Conservation (phyloP, 768 basidiomycete genomes). For the Dacryopinax primogenitus region DNA sequence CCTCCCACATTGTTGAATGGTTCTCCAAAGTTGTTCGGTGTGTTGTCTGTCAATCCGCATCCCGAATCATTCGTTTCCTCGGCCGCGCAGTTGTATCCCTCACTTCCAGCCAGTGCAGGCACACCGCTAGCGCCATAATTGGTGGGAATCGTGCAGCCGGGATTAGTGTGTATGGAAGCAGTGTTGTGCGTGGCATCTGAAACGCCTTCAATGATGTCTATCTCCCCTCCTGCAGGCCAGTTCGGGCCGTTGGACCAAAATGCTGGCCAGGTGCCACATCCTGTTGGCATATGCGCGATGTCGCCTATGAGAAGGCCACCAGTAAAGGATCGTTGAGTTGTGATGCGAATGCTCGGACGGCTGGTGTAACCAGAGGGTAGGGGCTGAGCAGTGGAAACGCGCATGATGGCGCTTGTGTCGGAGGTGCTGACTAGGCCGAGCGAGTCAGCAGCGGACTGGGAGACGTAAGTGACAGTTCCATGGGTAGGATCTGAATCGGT, state of each 20-base stretch:
- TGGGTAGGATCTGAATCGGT: conserved; percentile 54
- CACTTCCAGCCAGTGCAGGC: conserved; percentile 37
- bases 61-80: conserved; percentile 59
- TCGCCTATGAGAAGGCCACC: conserved; percentile 29
- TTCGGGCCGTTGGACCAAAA: conserved; percentile 23
- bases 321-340: conserved; percentile 45
- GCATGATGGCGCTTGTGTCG: conserved; percentile 71
- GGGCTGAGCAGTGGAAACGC: conserved; percentile 59
- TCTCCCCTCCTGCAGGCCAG: conserved; percentile 25
- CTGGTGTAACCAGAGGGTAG: conserved; percentile 44
- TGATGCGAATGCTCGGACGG: conserved; percentile 68
- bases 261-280: conserved; percentile 36
- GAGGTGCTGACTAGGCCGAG: conserved; percentile 51
- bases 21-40: conserved; percentile 57
- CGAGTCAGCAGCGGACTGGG: conserved; percentile 42
- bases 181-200: conserved; percentile 70
- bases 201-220: conserved; percentile 30
- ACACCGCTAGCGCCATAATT: conserved; percentile 46
- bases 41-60: conserved; percentile 59
- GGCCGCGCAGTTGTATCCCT: conserved; percentile 11
- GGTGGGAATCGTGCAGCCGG: conserved; percentile 48
- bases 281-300: conserved; percentile 30
- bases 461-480: conserved; percentile 53
- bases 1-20: conserved; percentile 75
- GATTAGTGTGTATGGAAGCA: conserved; percentile 64